These are phyloP conservation scores for Penicillium janthinellum DNA, from an alignment of 2,329 filamentous ascomycete species.

Conservation along the genomic window DNA sequence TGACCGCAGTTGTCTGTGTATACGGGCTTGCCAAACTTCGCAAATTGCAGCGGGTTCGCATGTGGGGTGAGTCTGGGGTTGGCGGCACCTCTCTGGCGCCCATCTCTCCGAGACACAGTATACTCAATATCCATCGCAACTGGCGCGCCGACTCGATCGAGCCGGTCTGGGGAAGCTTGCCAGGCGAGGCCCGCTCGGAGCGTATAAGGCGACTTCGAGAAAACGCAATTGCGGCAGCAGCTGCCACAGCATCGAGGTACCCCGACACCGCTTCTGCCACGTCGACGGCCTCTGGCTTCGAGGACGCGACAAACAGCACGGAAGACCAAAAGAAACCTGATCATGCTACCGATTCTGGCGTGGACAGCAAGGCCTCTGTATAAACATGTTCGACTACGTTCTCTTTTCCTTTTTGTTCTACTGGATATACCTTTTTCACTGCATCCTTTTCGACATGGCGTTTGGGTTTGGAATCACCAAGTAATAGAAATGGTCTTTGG, in stretches of 20 bases:
- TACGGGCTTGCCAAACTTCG: slow-evolving; percentile 84
- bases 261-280: slow-evolving; percentile 15
- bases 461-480: slow-evolving; percentile 6
- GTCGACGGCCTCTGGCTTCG: slow-evolving; percentile 5
- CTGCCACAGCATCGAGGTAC: slow-evolving; percentile 20
- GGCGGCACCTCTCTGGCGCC: slow-evolving; percentile 34
- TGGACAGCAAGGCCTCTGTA: slow-evolving; percentile 1
- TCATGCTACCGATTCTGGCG: background rate
- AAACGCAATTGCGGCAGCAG: slow-evolving; percentile 29
- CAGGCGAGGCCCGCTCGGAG: slow-evolving; percentile 42
- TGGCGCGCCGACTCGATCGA: slow-evolving; percentile 50
- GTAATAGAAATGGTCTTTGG: slow-evolving; percentile 6
- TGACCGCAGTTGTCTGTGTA: slow-evolving; percentile 75
- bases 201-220: slow-evolving; percentile 41
- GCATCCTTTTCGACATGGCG: slow-evolving; percentile 10
- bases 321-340: slow-evolving; percentile 5
- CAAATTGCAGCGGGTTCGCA: slow-evolving; percentile 83
- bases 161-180: slow-evolving; percentile 42
- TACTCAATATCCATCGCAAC: slow-evolving; percentile 35
- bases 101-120: slow-evolving; percentile 28
- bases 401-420: background rate
- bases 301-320: slow-evolving; percentile 5
- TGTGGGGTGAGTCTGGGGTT: slow-evolving; percentile 67
- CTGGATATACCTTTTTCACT: slow-evolving; percentile 2
- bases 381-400: background rate